phyloP scores from a whole-genome alignment of 2,329 filamentous ascomycete species.

The Colletotrichum tofieldiae region DNA sequence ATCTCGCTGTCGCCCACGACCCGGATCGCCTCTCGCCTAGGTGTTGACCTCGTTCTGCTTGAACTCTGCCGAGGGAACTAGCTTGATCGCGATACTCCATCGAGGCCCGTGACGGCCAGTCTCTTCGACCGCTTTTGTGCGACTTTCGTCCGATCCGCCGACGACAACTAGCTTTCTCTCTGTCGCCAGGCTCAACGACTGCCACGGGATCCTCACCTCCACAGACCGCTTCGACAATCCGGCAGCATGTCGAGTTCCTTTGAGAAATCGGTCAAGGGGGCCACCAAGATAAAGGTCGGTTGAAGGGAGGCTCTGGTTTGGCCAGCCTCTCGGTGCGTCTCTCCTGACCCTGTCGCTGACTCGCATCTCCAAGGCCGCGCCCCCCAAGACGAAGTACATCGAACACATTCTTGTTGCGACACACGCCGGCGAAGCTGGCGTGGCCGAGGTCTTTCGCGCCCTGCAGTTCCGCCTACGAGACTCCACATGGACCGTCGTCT shows the following conservation, averaged over 20 bases:
- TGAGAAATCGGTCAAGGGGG: conserved; percentile 99
- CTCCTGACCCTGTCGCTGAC: conserved; percentile 40
- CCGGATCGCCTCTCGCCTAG: background rate
- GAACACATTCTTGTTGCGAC: conserved; percentile 97
- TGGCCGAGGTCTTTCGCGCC: conserved; percentile 95
- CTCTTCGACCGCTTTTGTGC: conserved; percentile 11
- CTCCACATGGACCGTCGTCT: conserved; percentile 99
- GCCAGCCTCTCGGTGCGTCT: conserved; percentile 18
- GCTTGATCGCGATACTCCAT: conserved; percentile 4
- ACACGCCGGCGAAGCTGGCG: conserved; percentile 92
- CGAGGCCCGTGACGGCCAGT: conserved; percentile 38
- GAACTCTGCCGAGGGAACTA: background rate
- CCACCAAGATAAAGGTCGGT: conserved; percentile 93
- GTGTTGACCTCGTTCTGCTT: background rate
- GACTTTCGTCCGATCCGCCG: conserved; percentile 40
- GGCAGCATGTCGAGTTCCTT: conserved; percentile 85
- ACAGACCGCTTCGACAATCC: conserved; percentile 6
- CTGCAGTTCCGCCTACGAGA: conserved; percentile 91
- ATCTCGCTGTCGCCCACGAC: conserved; percentile 20
- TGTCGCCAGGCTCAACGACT: conserved; percentile 44
- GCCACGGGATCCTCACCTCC: conserved; percentile 14
- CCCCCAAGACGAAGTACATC: conserved; percentile 99
- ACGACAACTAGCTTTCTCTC: conserved; percentile 30
- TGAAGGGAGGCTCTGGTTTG: conserved; percentile 14
- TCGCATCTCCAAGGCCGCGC: conserved; percentile 64